phyloP scores from a whole-genome alignment of 2,329 filamentous ascomycete genomes.

The Fusarium sulawesiense region DNA sequence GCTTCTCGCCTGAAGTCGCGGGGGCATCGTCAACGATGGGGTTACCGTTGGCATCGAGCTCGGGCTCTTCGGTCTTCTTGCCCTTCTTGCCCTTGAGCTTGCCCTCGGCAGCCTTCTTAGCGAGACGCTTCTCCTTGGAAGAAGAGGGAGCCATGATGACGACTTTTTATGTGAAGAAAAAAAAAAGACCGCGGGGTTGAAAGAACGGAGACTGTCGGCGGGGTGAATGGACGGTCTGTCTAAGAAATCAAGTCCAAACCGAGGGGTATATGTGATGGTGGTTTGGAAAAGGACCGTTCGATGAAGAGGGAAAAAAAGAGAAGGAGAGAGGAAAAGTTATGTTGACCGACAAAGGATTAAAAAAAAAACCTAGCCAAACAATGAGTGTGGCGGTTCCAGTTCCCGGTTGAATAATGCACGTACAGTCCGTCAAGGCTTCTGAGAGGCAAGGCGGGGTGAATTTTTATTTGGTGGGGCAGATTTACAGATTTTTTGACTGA shows the following conservation, averaged over 20 bases:
- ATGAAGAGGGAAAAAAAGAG: constrained; percentile 28
- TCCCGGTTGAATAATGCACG: constrained; percentile 34
- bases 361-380: constrained; percentile 39
- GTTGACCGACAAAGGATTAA: constrained; percentile 31
- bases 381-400: constrained; percentile 47
- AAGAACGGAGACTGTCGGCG: constrained; percentile 43
- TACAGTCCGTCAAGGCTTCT: constrained; percentile 35
- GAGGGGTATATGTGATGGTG: constrained; percentile 31
- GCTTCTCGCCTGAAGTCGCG: constrained; percentile 77
- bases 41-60: constrained; percentile 73
- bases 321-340: constrained; percentile 31
- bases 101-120: constrained; percentile 77
- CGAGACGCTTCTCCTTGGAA: constrained; percentile 78
- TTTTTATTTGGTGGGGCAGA: constrained; percentile 55
- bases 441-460: constrained; percentile 56
- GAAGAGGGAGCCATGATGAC: constrained; percentile 69
- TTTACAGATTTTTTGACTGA: constrained; percentile 52
- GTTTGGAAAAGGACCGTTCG: constrained; percentile 43
- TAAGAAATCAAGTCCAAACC: constrained; percentile 44
- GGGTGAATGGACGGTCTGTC: constrained; percentile 25
- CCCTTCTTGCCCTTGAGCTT: constrained; percentile 75
- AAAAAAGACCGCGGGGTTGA: constrained; percentile 44
- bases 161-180: constrained; percentile 12
- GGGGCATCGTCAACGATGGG: constrained; percentile 68
- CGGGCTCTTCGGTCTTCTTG: constrained; percentile 76